Percentiles rank a stretch among this genome's conserved stretches.
These are phyloP conservation scores for Stygiomarasmius scandens DNA, from an alignment of 1,284 basidiomycete genomes.

Conservation along the genomic window DNA sequence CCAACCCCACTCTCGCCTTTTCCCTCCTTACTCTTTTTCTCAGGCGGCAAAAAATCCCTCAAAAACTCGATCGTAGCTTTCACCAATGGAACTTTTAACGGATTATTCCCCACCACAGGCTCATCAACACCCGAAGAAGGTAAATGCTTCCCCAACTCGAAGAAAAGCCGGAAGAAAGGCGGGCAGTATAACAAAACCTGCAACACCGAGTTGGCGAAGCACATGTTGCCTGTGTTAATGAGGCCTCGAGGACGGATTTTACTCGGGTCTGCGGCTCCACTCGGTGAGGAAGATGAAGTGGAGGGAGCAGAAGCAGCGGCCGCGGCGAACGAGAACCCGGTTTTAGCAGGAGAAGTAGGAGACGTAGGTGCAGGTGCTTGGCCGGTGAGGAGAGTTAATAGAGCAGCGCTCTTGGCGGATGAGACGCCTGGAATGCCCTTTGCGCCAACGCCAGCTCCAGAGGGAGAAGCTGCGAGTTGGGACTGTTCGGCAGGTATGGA, in stretches of 20 bases:
- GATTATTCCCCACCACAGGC: slow-evolving; percentile 35
- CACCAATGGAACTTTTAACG: slow-evolving; percentile 72
- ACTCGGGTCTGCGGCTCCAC: not conserved
- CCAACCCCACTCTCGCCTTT: slow-evolving; percentile 26
- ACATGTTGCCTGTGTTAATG: slow-evolving; percentile 96
- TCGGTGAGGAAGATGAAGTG: not conserved
- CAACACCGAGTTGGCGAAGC: slow-evolving; percentile 94
- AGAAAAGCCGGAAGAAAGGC: slow-evolving; percentile 84
- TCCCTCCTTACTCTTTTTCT: slow-evolving; percentile 32
- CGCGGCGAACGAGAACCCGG: slow-evolving; percentile 12
- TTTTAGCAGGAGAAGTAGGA: too few species aligned
- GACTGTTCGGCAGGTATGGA: slow-evolving; percentile 57
- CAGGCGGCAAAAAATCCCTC: slow-evolving; percentile 65
- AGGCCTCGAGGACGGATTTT: slow-evolving; percentile 73
- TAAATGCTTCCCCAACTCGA: slow-evolving; percentile 61
- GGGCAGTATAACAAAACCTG: slow-evolving; percentile 90
- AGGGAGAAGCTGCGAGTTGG: slow-evolving; percentile 22
- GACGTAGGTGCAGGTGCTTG: not conserved
- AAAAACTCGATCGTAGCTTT: slow-evolving; percentile 86
- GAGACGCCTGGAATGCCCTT: slow-evolving; percentile 21
- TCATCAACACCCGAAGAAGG: slow-evolving; percentile 27
- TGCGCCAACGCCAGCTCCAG: not conserved
- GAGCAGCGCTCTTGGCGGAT: slow-evolving; percentile 45
- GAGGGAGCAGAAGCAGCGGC: slow-evolving; percentile 2
- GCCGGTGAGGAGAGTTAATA: slow-evolving; percentile 52